phyloP scores from a whole-genome alignment of 306 rosid species.

The Rubus parviflorus region DNA sequence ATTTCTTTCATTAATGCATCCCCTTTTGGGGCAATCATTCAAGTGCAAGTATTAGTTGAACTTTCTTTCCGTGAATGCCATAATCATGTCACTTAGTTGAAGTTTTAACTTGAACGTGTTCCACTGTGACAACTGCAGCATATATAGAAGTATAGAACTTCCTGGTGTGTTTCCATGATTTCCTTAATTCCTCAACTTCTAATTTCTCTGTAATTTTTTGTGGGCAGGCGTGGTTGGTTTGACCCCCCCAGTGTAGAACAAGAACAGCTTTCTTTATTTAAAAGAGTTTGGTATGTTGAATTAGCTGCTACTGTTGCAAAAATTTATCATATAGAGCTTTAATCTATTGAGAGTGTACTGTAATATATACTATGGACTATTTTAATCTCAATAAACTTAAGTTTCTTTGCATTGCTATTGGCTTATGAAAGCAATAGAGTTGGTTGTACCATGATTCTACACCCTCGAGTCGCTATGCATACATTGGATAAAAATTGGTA shows the following conservation, averaged over 20 bases:
- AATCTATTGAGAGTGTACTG: constrained; percentile 28
- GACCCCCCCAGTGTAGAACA: constrained; percentile 61
- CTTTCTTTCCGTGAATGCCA: not conserved
- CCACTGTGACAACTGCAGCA: not conserved
- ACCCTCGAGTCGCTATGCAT: too few species aligned
- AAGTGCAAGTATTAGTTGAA: not conserved
- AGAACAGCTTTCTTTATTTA: not conserved
- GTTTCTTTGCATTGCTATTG: not conserved
- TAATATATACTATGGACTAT: constrained; percentile 13
- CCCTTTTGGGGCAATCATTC: not conserved
- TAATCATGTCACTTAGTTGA: not conserved
- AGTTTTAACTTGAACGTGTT: not conserved
- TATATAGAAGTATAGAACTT: constrained; percentile 2
- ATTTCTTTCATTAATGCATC: not conserved
- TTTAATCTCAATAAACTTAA: constrained; percentile 28
- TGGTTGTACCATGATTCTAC: too few species aligned
- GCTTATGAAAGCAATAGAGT: not conserved
- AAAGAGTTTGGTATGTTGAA: constrained; percentile 23
- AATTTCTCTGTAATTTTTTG: not conserved
- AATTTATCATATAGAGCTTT: constrained; percentile 22
- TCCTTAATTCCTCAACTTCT: constrained; percentile 7
- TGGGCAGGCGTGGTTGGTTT: constrained; percentile 72
- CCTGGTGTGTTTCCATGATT: not conserved
- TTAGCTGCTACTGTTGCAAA: constrained; percentile 19
- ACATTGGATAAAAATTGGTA: too few species aligned